These are phyloP conservation scores for Didymella pomorum DNA, from an alignment of 2,329 filamentous ascomycete species.

Conservation along the genomic window DNA sequence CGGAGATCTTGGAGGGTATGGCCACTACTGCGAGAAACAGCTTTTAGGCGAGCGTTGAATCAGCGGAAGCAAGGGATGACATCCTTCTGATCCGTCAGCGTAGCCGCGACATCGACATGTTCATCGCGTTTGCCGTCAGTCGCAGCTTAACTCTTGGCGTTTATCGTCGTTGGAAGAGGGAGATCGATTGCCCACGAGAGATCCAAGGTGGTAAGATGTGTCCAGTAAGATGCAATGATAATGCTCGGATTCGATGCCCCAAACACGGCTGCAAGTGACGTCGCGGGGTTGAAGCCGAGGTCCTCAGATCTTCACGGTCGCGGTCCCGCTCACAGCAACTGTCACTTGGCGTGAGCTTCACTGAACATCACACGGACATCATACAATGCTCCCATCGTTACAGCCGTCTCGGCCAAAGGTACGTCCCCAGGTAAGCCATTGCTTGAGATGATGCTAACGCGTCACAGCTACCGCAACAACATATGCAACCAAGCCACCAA, in stretches of 20 bases:
- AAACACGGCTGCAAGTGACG: conserved; percentile 3
- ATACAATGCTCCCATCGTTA: conserved; percentile 49
- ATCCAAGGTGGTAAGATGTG: too few species aligned
- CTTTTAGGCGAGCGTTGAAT: too few species aligned
- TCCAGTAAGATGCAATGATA: too few species aligned
- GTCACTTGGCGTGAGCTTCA: conserved; percentile 11
- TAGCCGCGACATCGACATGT: too few species aligned
- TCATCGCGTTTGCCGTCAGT: too few species aligned
- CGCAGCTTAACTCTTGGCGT: too few species aligned
- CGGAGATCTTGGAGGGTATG: too few species aligned
- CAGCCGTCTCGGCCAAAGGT: conserved; percentile 54
- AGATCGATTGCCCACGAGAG: too few species aligned
- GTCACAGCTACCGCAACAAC: conserved; percentile 20
- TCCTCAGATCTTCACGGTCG: conserved; percentile 10
- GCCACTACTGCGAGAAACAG: too few species aligned
- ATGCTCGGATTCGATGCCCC: conserved; percentile 14
- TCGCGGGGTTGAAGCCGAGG: conserved; percentile 15
- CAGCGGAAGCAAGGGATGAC: too few species aligned
- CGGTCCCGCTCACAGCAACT: conserved; percentile 16
- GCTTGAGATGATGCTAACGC: conserved; percentile 17
- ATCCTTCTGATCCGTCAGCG: too few species aligned
- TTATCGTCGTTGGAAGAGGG: too few species aligned
- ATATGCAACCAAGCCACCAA: conserved; percentile 40
- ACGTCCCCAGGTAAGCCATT: neutral
- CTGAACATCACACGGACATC: conserved; percentile 17